Evolutionary conservation across 1,139 yeast species (phyloP), one percentile per base, ranked within the genome.

Genomic region (Citeromyces hawaiiensis): DNA sequence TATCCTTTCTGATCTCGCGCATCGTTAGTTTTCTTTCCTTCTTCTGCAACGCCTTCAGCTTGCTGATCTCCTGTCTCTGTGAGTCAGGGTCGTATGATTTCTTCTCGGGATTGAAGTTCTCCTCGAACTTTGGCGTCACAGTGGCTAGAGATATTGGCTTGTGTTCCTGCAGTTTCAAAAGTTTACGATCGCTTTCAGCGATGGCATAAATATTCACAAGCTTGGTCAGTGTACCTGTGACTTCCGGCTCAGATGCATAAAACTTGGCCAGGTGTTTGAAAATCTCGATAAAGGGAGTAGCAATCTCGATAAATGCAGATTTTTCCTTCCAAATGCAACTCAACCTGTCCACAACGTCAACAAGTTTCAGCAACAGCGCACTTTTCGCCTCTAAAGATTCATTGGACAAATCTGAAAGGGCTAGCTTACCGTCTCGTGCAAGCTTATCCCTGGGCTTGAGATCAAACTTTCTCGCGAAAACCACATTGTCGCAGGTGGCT

Each of bases 41-140:
- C 76, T 91, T 91, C 59, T 86, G 64, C 63, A 83, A 85, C 23
- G 81, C 77, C 63, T 74, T 77, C 64, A 91, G 72, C 68, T 91
- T 91, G 57, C 70, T 70, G 49, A 85, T 62, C 57, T 91, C 97
- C 50, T 80, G 85, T 58, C 94, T 73, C 45, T 81, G 78, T 48
- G 77, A 69, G 56, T 88, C 83, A 42, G 81, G 72, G 56, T 88
- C 96, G 58, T 87, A 83, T 11, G 94, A 83, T 61, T 83, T 86
- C 74, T 80, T 83, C 55, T 86, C 96, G 44, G 96, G 95, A 63
- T 87, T 88, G 72, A 81, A 93, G 65, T 87, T 86, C 54, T 86
- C 97, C 61, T 88, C 97, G 55, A 83, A 93, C 61, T 83, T 81
- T 47, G 99, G 99, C 36, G 88, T 82, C 54, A 70, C 72, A 1